These are phyloP conservation scores for Paraconiothyrium brasiliense DNA, from an alignment of 2,329 filamentous ascomycete species.

Conservation along the genomic window DNA sequence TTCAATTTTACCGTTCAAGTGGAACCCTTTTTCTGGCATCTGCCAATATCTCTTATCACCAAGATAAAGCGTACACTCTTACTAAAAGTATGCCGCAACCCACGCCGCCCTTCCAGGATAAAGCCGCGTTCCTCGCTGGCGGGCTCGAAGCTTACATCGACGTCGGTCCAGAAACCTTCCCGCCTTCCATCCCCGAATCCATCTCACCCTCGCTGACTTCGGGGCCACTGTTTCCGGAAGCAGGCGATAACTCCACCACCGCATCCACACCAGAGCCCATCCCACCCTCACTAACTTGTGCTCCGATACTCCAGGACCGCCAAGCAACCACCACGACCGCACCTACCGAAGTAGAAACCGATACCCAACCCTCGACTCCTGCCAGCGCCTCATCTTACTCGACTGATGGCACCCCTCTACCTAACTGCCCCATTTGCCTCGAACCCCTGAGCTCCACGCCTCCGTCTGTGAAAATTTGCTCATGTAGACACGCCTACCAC, in stretches of 20 bases:
- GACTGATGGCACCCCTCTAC: no score
- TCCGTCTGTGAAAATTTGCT: background rate
- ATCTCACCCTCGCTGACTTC: no score
- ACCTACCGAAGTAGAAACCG: no score
- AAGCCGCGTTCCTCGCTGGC: background rate
- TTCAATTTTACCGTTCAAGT: background rate
- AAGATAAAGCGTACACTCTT: background rate
- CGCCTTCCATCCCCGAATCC: background rate
- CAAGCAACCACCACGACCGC: no score
- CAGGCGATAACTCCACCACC: background rate
- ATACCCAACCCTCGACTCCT: no score
- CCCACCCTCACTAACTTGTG: no score
- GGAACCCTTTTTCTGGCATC: no score
- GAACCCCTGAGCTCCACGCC: background rate
- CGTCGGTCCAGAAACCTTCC: background rate
- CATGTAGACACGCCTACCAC: constrained; percentile 7
- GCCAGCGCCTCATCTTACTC: no score
- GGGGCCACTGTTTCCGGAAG: no score
- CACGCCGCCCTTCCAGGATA: background rate
- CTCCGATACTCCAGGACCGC: no score
- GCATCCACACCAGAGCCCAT: no score
- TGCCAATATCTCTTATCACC: background rate
- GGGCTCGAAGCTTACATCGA: background rate
- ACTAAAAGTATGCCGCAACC: background rate
- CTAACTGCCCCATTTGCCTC: constrained; percentile 11